phyloP scores from a whole-genome alignment of 2,329 filamentous ascomycete species.

The Xylaria sp. region DNA sequence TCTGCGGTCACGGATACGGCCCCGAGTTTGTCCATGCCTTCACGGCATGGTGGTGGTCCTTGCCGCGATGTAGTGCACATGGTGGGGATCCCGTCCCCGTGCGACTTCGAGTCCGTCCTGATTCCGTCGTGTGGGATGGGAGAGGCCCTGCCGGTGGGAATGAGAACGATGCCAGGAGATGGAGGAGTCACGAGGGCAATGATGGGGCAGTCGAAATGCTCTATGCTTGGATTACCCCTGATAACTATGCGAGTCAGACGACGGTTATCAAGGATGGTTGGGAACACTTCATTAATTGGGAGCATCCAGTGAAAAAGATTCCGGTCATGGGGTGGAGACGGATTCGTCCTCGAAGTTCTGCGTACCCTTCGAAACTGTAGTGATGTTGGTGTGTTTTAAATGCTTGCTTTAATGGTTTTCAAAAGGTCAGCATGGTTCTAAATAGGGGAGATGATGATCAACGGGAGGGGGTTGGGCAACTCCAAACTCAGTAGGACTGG shows the following conservation, averaged over 20 bases:
- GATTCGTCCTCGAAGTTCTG: not conserved
- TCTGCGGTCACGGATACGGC: constrained; percentile 7
- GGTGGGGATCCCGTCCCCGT: not conserved
- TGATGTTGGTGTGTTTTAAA: no score
- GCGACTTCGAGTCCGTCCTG: not conserved
- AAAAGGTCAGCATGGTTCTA: not conserved
- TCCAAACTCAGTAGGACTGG: not conserved
- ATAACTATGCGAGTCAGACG: constrained; percentile 3
- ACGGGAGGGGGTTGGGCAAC: not conserved
- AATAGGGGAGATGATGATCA: not conserved
- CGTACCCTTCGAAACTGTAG: not conserved
- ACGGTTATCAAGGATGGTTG: constrained; percentile 26
- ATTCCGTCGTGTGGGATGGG: constrained; percentile 1
- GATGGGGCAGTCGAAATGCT: constrained; percentile 3
- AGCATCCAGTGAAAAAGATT: constrained; percentile 4
- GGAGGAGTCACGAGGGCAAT: not conserved
- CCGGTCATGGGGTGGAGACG: constrained; percentile 2
- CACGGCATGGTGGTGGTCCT: constrained; percentile 11
- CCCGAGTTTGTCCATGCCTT: constrained; percentile 12
- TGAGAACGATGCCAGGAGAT: not conserved
- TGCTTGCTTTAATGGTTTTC: not conserved
- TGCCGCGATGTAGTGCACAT: not conserved
- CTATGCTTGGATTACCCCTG: constrained; percentile 2
- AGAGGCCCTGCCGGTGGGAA: not conserved
- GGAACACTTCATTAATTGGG: constrained; percentile 23